Evolutionary conservation across 1,139 yeast genomes (phyloP), one percentile per base, ranked within the genome.

Genomic region (Hyphopichia fennica): DNA sequence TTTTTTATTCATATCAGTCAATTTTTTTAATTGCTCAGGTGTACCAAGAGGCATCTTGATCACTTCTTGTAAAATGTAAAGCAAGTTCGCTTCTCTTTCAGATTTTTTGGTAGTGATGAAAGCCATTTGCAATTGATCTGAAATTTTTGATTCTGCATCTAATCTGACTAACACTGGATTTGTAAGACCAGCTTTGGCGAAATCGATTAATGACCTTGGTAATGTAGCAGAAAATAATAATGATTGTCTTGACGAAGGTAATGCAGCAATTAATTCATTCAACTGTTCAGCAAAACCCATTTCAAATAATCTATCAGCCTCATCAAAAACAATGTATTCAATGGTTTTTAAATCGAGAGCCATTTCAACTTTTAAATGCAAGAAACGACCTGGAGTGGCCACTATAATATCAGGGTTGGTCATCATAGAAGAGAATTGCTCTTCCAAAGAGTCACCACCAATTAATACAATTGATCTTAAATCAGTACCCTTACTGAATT

Each of bases 361-460:
- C 99, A 95, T 95, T 67, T 95, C 99, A 31, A 91, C 93, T 62
- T 91, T 89, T 58, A 95, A 77, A 76, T 95, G 99, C 65, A 93
- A 67, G 57, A 95, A 93, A 64, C 99, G 79, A 64, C 99, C 99
- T 0, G 99, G 99, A 0, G 99, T 95, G 27, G 99, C 99, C 50
- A 95, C 86, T 34, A 95, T 78, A 30, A 93, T 84, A 69, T 95
- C 99, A 0, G 99, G 99, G 58, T 90, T 90, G 41, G 84, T 68
- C 87, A 90, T 84, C 95, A 95, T 89, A 59, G 87, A 81, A 16
- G 87, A 76, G 60, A 95, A 95, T 67, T 95, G 99, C 44, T 93
- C 98, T 58, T 95, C 99, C 54, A 95, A 72, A 7, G 96, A 87
- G 58, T 93, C 99, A 68, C 99, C 99, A 69, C 99, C 99, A 44